Base-by-base conservation (phyloP, 202 grass and related monocot genomes). In the Saccharum hybrid region DNA sequence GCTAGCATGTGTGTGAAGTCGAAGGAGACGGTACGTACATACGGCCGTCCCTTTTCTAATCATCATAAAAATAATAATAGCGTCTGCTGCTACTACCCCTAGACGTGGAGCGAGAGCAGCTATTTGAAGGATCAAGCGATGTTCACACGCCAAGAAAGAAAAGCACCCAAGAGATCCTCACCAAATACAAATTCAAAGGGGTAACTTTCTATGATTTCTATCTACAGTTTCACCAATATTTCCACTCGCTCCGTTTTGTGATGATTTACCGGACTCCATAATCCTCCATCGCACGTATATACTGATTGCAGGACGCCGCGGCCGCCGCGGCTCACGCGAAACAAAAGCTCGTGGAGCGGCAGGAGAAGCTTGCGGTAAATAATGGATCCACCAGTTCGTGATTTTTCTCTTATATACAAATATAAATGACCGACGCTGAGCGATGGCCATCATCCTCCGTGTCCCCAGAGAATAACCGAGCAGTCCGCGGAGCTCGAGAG, bases 111-210 rank as follows among this genome's bases (percentile, higher is more conserved):
- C 87, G 87, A 74, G 85, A 82, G 18, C 93, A 88, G 31, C 41
- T 92, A 62, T 90, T 97, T 56, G 84, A 87, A 34, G 95, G 85
- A 83, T 73, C 95, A 34, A 82, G 33, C 34, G 80, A 88, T 62
- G 89, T 81, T 85, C 57, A 67, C 21, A 93, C 93, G 36, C 96
- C 93, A 77, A 86, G 82, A 78, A 90, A 91, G 85, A 94, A 87
- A 83, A 96, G 84, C 60, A 84, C 89, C 11, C 86, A 99, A 78
- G 96, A 96, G 84, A 96, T 99, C 85, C 89, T 99, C 54, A 96
- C 93, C 40, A 88, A 96, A 86, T 96, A 99, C 61, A 91, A 90
- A 82, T 99, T 90, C 76, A 85, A 85, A 10, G 91, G 96, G 81
- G 96, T 96, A 94, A 0, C 28, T 80, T 42, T 31, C 68, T 63